phyloP scores from a whole-genome alignment of 164 flowering plant genomes.

The Berberis vulgaris region DNA sequence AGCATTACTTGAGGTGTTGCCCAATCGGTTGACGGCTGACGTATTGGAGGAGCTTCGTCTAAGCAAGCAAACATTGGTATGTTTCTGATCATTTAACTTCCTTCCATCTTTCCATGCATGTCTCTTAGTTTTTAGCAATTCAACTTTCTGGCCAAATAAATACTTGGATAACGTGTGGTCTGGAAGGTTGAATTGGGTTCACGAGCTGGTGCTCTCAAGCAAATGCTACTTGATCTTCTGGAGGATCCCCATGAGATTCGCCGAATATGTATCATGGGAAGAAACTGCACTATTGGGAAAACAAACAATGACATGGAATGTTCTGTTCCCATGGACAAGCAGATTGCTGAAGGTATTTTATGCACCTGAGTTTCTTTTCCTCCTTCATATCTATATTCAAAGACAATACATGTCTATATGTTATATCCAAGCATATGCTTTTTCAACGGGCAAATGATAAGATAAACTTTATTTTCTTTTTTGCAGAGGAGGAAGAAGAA shows the following conservation, averaged over 20 bases:
- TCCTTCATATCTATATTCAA: no score
- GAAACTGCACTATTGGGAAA: conserved; percentile 61
- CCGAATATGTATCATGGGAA: conserved; percentile 87
- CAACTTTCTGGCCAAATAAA: no score
- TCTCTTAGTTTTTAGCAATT: no score
- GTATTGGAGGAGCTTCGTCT: conserved; percentile 87
- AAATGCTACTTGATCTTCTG: conserved; percentile 95
- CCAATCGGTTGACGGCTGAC: conserved; percentile 78
- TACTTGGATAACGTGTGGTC: background rate
- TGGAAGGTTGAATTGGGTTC: conserved; percentile 91
- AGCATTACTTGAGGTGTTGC: conserved; percentile 79
- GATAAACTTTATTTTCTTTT: background rate
- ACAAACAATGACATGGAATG: conserved; percentile 56
- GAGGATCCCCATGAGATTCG: conserved; percentile 95
- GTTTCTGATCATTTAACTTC: background rate
- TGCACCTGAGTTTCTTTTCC: background rate
- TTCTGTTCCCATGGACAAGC: conserved; percentile 68
- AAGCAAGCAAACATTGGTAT: conserved; percentile 91
- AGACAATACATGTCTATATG: no score
- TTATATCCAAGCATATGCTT: no score
- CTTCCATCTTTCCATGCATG: background rate
- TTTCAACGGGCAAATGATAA: no score
- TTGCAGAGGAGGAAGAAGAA: conserved; percentile 97
- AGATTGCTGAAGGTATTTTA: conserved; percentile 79
- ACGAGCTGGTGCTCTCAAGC: conserved; percentile 84